phyloP scores from a whole-genome alignment of 345 rosid species.

The Pelargonium nanum region DNA sequence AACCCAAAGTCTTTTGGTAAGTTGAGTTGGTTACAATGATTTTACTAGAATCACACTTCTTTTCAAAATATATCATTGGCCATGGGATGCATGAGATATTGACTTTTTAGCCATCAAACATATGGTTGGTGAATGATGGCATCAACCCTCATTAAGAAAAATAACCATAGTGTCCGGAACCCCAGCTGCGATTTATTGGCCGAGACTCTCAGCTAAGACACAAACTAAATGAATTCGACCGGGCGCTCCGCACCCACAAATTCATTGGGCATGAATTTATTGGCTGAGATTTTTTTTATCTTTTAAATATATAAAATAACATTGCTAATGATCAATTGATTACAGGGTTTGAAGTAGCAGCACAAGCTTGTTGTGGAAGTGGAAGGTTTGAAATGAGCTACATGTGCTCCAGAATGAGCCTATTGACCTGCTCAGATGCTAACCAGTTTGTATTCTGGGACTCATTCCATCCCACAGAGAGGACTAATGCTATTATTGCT shows the following conservation, averaged over 20 bases:
- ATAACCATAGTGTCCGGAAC: no score
- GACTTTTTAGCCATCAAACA: background rate
- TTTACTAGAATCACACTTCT: background rate
- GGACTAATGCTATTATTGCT: conserved; percentile 1
- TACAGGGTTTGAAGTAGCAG: conserved; percentile 28
- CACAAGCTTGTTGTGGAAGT: conserved; percentile 39
- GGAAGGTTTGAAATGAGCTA: conserved; percentile 22
- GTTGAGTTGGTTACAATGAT: background rate
- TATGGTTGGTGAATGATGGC: no score
- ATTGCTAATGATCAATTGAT: background rate
- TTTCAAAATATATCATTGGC: background rate
- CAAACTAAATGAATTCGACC: no score
- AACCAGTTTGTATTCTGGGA: conserved; percentile 33
- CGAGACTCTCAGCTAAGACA: no score
- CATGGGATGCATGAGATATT: background rate
- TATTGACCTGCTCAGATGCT: conserved; percentile 17
- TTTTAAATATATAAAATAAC: no score
- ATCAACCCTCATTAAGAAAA: no score
- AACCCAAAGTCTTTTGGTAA: conserved; percentile 22
- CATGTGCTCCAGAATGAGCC: conserved; percentile 13
- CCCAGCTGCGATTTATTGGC: no score
- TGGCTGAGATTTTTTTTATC: no score
- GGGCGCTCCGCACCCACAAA: no score
- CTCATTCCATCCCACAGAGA: conserved; percentile 33
- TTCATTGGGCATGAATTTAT: no score